Conservation (phyloP, 306 rosid genomes). For the Fagus sylvatica region DNA sequence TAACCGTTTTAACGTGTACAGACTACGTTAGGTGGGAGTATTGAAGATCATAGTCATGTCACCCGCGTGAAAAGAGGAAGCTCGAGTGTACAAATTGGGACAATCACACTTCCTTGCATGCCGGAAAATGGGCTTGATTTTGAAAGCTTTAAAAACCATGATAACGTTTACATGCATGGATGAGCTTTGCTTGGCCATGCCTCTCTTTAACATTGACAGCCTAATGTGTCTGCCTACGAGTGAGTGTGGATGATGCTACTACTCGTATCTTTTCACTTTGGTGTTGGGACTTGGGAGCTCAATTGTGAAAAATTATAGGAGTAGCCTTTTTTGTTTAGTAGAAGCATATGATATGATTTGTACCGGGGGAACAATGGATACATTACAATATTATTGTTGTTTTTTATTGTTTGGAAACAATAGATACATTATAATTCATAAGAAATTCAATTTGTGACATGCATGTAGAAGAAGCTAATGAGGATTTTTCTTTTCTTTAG, state of each 20-base stretch:
- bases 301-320: neutral
- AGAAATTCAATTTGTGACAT: too few species aligned
- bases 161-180: constrained; percentile 15
- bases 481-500: too few species aligned
- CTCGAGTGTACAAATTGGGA: neutral
- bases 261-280: constrained; percentile 27
- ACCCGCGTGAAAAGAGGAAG: constrained; percentile 28
- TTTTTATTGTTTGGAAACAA: neutral
- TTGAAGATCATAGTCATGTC: constrained; percentile 19
- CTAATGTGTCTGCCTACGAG: constrained; percentile 11
- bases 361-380: too few species aligned
- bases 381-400: neutral
- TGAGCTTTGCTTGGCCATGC: neutral
- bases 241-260: constrained; percentile 27
- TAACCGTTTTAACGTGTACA: too few species aligned
- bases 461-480: too few species aligned
- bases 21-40: neutral
- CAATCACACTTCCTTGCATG: neutral
- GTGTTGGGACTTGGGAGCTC: neutral
- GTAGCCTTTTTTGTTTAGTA: constrained; percentile 17
- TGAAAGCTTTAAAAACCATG: neutral
- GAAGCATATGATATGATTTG: constrained; percentile 3
- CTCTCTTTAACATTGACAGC: constrained; percentile 11
- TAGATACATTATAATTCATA: too few species aligned
- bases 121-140: neutral